Evolutionary conservation across 1,284 basidiomycete genomes (phyloP), one percentile per base, ranked within the genome.

Genomic region (Puccinia brachypodii): DNA sequence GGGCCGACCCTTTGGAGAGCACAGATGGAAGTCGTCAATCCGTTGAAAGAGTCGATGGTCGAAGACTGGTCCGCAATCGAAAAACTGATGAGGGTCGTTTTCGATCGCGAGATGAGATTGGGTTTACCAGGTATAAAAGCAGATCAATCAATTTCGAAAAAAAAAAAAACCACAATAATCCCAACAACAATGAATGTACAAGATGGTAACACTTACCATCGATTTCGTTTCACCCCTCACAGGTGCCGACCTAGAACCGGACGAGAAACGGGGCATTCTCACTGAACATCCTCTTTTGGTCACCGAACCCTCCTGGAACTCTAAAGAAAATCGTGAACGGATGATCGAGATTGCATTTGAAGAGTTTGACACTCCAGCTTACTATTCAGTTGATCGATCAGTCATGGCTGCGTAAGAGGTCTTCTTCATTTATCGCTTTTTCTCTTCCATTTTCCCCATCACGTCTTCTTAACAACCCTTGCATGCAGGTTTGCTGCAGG

Each of bases 321-420:
- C 94, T 0, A 89, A 91, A 40, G 91, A 92, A 28, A 94, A 96
- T 85, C 89, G 96, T 71, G 95, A 98, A 88, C 90, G 92, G 73
- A 93, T 98, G 91, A 93, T 94, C 16, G 94, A 99, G 88, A 92
- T 99, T 81, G 94, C 96, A 88, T 99, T 99, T 86, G 97, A 99
- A 87, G 92, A 96, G 83, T 95, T 98, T 85, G 89, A 94, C 75
- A 93, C 92, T 9, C 97, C 97, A 1, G 97, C 96, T 0, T 95
- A 97, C 88, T 99, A 99, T 87, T 93, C 98, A 75, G 95, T 96
- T 44, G 98, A 98, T 86, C 92, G 93, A 33, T 93, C 94, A n/a
- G 96, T 99, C 19, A 88, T 99, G 76, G 96, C 94, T 87, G 93
- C 95, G 92, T 96, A 87, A 85, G 93, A 89, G 13, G 6, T 68